Percentiles rank a stretch among this genome's conserved stretches.
Conservation (phyloP, 768 basidiomycete genomes). For the Dioszegia hungarica region DNA sequence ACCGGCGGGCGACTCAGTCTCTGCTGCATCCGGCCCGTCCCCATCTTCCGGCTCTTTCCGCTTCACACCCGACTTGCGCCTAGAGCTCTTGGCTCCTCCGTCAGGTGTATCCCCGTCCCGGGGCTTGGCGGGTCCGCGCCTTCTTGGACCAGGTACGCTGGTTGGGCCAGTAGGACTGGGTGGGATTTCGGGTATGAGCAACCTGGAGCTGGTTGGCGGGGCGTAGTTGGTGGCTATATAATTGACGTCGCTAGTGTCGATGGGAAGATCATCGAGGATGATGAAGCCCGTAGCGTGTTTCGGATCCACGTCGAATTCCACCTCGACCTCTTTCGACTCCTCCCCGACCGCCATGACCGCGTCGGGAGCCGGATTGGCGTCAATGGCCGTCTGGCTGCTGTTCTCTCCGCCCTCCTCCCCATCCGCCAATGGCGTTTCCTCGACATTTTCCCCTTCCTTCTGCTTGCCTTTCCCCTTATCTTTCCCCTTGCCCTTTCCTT, state of each 20-base stretch:
- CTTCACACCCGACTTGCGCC: background rate
- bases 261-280: background rate
- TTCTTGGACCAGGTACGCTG: background rate
- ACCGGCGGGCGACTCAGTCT: too few species aligned
- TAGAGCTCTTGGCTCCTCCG: too few species aligned
- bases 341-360: too few species aligned
- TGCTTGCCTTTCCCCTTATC: background rate
- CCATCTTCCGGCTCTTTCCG: background rate
- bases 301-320: background rate
- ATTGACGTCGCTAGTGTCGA: too few species aligned
- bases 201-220: background rate
- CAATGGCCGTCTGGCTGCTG: too few species aligned
- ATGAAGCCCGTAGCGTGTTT: background rate
- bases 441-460: background rate
- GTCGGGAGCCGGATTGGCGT: background rate
- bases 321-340: too few species aligned
- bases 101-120: too few species aligned
- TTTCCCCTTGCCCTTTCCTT: background rate
- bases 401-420: too few species aligned
- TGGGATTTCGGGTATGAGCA: background rate
- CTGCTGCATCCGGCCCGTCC: too few species aligned
- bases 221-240: background rate
- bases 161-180: background rate
- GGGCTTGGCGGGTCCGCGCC: background rate
- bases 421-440: background rate